Conservation (phyloP, 2,329 filamentous ascomycete species). For the Coniella lustricola region DNA sequence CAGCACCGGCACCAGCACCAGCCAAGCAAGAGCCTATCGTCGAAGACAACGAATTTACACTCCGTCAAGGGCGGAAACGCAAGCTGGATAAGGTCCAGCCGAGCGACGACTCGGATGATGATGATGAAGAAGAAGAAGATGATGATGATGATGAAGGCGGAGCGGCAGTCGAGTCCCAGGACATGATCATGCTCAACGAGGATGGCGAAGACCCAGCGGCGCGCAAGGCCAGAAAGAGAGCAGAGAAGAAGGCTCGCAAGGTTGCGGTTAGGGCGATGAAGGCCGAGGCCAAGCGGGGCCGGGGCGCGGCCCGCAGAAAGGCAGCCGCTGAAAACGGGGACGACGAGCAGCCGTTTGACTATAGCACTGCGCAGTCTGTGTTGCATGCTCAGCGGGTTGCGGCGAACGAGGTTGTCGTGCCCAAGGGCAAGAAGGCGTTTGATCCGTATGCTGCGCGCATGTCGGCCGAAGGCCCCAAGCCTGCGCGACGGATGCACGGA, state of each 20-base stretch:
- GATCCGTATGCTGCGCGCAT: slow-evolving; percentile 26
- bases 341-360: slow-evolving; percentile 29
- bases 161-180: not conserved
- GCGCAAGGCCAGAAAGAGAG: slow-evolving; percentile 18
- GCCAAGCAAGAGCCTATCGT: slow-evolving; percentile 19
- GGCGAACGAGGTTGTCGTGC: slow-evolving; percentile 12
- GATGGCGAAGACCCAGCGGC: slow-evolving; percentile 8
- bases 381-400: slow-evolving; percentile 22
- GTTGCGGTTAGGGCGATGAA: slow-evolving; percentile 15
- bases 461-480: slow-evolving; percentile 24
- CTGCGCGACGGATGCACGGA: slow-evolving; percentile 25
- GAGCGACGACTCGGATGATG: slow-evolving; percentile 13
- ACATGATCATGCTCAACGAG: slow-evolving; percentile 15
- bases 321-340: slow-evolving; percentile 11
- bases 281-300: slow-evolving; percentile 13
- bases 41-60: slow-evolving; percentile 45
- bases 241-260: slow-evolving; percentile 13
- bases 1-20: not conserved
- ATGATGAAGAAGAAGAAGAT: no score
- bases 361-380: slow-evolving; percentile 28
- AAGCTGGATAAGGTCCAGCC: slow-evolving; percentile 30
- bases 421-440: slow-evolving; percentile 22
- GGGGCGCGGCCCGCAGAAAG: slow-evolving; percentile 5
- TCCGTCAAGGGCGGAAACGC: slow-evolving; percentile 48
- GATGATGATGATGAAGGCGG: slow-evolving; percentile 10